phyloP scores from a whole-genome alignment of 768 basidiomycete species.

The Imleria badia region DNA sequence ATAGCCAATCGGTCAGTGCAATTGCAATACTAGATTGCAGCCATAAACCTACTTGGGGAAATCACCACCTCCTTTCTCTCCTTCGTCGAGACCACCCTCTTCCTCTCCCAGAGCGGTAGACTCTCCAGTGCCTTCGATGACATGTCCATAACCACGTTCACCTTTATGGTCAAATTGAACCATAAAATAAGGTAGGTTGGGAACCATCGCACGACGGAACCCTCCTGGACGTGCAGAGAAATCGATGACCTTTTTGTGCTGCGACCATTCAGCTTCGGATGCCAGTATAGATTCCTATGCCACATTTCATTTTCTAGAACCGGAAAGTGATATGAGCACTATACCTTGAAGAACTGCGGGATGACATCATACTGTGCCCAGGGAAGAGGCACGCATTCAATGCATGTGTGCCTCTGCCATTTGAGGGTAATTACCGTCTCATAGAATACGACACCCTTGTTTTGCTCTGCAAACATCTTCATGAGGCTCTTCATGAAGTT shows the following conservation, averaged over 20 bases:
- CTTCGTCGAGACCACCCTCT: slow-evolving; percentile 70
- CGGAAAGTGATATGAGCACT: neutral
- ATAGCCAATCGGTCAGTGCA: slow-evolving; percentile 8
- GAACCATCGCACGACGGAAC: slow-evolving; percentile 92
- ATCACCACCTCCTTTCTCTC: slow-evolving; percentile 87
- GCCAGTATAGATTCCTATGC: slow-evolving; percentile 86
- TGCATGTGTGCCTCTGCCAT: slow-evolving; percentile 86
- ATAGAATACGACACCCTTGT: slow-evolving; percentile 93
- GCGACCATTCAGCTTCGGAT: slow-evolving; percentile 97
- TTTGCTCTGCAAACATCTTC: slow-evolving; percentile 89
- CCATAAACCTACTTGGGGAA: slow-evolving; percentile 71
- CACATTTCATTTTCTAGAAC: slow-evolving; percentile 7
- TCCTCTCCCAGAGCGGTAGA: slow-evolving; percentile 60
- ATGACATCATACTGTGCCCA: slow-evolving; percentile 85
- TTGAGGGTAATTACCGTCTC: slow-evolving; percentile 89
- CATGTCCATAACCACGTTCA: slow-evolving; percentile 96
- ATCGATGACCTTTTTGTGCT: slow-evolving; percentile 96
- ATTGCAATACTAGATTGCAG: neutral
- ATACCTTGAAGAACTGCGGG: slow-evolving; percentile 91
- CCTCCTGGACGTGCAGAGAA: slow-evolving; percentile 89
- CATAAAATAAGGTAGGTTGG: slow-evolving; percentile 98
- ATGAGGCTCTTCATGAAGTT: slow-evolving; percentile 92
- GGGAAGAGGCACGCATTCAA: slow-evolving; percentile 92
- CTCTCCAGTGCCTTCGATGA: slow-evolving; percentile 88
- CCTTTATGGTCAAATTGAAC: slow-evolving; percentile 98